A percentile compares a stretch with the other conserved stretches of the same genome.
phyloP scores from a whole-genome alignment of 2,329 filamentous ascomycete species.

The Ophiosphaerella herpotricha region DNA sequence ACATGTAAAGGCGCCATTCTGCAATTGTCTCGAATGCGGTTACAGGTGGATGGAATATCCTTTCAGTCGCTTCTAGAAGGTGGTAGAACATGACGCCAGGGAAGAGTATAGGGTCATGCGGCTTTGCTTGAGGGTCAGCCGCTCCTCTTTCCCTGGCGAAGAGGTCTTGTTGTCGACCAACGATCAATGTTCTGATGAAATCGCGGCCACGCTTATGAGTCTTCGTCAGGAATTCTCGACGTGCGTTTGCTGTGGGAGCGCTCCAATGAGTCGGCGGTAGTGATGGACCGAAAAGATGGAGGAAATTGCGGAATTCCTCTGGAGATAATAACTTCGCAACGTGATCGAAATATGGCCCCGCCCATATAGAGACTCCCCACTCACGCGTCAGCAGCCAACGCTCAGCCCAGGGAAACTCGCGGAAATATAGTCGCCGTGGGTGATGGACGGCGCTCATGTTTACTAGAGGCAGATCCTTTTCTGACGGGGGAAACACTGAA shows the following conservation, averaged over 20 bases:
- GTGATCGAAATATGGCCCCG: neutral
- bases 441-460: neutral
- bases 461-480: too few relatives aligned
- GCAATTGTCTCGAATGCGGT: neutral
- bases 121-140: neutral
- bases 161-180: neutral
- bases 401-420: neutral
- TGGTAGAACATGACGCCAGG: constrained; percentile 9
- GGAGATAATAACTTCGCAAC: neutral
- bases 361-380: neutral
- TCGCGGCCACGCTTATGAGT: neutral
- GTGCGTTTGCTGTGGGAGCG: neutral
- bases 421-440: neutral
- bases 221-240: neutral
- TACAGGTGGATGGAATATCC: neutral
- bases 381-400: neutral
- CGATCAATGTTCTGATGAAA: constrained; percentile 2
- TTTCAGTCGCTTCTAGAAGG: constrained; percentile 11
- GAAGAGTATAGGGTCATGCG: neutral
- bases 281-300: neutral
- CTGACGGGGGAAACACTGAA: too few relatives aligned
- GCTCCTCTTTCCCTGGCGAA: neutral
- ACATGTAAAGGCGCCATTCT: neutral
- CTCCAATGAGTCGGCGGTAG: neutral
- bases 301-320: neutral